These are phyloP conservation scores for Neurospora tetraspora DNA, from an alignment of 495 filamentous ascomycete genomes.

Conservation along the genomic window DNA sequence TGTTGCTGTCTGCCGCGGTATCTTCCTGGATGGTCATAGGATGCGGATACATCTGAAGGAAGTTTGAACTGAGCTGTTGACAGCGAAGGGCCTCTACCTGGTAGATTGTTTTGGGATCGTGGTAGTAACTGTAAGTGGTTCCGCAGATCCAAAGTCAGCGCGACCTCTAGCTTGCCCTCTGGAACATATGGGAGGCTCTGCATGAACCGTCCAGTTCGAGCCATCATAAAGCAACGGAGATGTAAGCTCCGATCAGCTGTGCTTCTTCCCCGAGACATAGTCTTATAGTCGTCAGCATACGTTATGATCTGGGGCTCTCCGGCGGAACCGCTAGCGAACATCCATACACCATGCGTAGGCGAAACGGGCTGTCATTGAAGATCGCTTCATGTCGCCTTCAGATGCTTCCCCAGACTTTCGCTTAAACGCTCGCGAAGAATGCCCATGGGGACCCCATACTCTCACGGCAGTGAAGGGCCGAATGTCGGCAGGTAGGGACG, in stretches of 20 bases:
- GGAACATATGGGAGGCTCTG: not conserved
- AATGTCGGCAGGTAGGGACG: constrained; percentile 8
- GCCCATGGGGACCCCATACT: not conserved
- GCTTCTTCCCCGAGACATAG: not conserved
- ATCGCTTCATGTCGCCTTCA: not conserved
- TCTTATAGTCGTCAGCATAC: not conserved
- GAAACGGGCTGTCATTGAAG: not conserved
- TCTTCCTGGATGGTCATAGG: not conserved
- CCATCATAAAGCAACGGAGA: not conserved
- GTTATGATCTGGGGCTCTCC: not conserved
- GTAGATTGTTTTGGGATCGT: not conserved
- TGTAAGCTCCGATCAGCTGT: not conserved
- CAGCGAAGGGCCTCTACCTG: not conserved
- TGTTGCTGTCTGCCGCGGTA: not conserved
- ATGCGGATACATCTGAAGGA: not conserved
- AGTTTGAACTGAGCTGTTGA: not conserved
- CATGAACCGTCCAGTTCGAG: not conserved
- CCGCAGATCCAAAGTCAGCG: not conserved
- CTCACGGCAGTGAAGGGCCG: constrained; percentile 14
- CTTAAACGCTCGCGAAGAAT: not conserved
- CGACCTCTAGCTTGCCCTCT: not conserved
- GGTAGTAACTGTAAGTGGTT: not conserved
- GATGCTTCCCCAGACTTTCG: constrained; percentile 1
- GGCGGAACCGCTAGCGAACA: not conserved
- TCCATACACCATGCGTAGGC: not conserved